Percentiles rank a stretch among this genome's conserved stretches.
phyloP scores from a whole-genome alignment of 257 asterid genomes.

The Solanum pennellii region DNA sequence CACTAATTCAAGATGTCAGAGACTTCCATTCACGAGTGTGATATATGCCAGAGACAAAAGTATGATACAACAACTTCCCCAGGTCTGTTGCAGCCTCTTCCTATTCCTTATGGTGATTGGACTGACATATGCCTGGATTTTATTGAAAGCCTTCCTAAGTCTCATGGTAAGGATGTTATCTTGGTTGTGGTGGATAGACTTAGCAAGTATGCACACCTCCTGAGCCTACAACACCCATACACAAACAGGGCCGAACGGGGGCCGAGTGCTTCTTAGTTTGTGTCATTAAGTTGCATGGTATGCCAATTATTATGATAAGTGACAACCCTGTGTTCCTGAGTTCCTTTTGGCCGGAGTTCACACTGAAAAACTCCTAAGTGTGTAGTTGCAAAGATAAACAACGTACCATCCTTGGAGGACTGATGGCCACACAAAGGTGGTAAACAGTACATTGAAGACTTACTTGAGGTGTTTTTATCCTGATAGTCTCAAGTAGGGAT shows the following conservation, averaged over 20 bases:
- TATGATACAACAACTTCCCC: not conserved
- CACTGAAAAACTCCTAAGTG: not conserved
- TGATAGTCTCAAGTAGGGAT: not conserved
- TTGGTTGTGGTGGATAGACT: not conserved
- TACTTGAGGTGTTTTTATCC: not conserved
- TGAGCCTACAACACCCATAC: not conserved
- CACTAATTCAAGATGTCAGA: not conserved
- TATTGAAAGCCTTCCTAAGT: not conserved
- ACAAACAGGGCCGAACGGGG: not conserved
- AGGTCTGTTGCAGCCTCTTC: not conserved
- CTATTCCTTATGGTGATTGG: not conserved
- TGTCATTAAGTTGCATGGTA: not conserved
- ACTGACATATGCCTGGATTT: not conserved
- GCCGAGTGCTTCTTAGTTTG: not conserved
- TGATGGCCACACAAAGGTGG: not conserved
- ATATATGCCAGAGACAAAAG: not conserved
- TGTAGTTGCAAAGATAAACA: not conserved
- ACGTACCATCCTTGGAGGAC: not conserved
- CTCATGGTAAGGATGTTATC: not conserved
- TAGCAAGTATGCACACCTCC: not conserved
- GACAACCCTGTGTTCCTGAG: not conserved
- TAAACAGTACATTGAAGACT: not conserved
- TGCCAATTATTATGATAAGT: not conserved
- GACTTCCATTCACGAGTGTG: not conserved
- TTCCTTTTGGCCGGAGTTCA: not conserved